These are phyloP conservation scores for Trapa incisa DNA, from an alignment of 345 rosid species.

Conservation along the genomic window DNA sequence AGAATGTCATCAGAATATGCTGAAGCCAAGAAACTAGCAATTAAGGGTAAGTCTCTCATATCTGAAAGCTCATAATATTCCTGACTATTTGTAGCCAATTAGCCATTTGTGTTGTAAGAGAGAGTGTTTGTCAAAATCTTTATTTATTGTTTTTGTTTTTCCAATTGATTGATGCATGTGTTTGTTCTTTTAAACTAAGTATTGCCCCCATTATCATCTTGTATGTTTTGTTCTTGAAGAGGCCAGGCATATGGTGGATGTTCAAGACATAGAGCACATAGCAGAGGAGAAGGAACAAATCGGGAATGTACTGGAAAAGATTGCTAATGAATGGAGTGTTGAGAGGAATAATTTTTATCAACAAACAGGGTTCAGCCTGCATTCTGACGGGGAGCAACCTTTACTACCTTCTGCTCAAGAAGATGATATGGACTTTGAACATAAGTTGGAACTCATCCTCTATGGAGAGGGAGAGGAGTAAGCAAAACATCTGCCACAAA, in stretches of 20 bases:
- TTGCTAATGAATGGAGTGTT: conserved; percentile 42
- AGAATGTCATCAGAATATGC: conserved; percentile 47
- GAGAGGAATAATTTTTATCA: conserved; percentile 33
- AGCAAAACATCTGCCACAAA: neutral
- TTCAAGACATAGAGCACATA: conserved; percentile 50
- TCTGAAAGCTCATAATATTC: neutral
- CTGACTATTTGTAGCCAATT: neutral
- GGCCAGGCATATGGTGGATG: conserved; percentile 33
- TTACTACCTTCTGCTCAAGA: conserved; percentile 9
- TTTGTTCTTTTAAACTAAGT: neutral
- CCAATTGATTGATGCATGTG: neutral
- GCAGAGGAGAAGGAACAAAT: conserved; percentile 28
- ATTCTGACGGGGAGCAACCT: conserved; percentile 7
- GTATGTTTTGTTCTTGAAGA: conserved; percentile 24
- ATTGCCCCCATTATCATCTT: neutral
- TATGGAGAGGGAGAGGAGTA: neutral
- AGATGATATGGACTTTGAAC: conserved; percentile 24
- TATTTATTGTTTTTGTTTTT: neutral
- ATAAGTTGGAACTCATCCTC: conserved; percentile 32
- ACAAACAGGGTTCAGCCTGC: conserved; percentile 29
- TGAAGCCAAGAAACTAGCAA: conserved; percentile 53
- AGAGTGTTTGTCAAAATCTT: neutral
- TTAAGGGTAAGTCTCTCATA: conserved; percentile 32
- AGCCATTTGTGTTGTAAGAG: neutral
- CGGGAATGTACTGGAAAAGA: conserved; percentile 32